Conservation (phyloP, 495 filamentous ascomycete genomes). For the Penicillium ucsense region DNA sequence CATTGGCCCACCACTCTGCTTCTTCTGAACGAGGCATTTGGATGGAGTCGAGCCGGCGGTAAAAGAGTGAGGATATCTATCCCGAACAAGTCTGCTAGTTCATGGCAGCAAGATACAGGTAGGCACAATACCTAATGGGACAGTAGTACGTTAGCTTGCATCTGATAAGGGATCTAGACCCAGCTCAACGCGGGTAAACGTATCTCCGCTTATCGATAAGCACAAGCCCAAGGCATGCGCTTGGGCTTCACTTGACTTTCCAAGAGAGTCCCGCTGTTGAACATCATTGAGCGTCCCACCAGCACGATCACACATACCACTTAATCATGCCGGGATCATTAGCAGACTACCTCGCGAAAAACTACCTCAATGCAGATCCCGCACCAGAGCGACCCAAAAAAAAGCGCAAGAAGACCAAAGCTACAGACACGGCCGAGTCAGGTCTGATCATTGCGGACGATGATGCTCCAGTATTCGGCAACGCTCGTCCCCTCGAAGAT, state of each 20-base stretch:
- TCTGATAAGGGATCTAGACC: neutral
- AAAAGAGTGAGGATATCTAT: no score
- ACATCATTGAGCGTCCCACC: neutral
- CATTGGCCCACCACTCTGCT: conserved; percentile 71
- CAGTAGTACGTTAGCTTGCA: neutral
- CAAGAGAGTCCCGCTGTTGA: neutral
- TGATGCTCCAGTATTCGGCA: conserved; percentile 66
- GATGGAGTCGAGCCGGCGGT: no score
- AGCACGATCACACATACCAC: neutral
- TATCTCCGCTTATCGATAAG: conserved; percentile 21
- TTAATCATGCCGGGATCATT: conserved; percentile 39
- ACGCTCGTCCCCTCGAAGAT: conserved; percentile 30
- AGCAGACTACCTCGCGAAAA: conserved; percentile 84
- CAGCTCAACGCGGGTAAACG: conserved; percentile 11
- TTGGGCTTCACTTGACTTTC: neutral
- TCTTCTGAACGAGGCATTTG: conserved; percentile 71
- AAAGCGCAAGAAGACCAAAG: conserved; percentile 80
- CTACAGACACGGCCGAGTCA: conserved; percentile 35
- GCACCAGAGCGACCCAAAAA: conserved; percentile 50
- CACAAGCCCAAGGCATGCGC: neutral
- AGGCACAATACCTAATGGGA: neutral
- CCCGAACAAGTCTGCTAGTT: no score
- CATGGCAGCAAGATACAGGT: no score
- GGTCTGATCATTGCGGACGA: conserved; percentile 89
- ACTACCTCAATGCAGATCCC: conserved; percentile 77